Conservation (phyloP, 2,329 filamentous ascomycete species). For the Arthrobotrys sinensis region DNA sequence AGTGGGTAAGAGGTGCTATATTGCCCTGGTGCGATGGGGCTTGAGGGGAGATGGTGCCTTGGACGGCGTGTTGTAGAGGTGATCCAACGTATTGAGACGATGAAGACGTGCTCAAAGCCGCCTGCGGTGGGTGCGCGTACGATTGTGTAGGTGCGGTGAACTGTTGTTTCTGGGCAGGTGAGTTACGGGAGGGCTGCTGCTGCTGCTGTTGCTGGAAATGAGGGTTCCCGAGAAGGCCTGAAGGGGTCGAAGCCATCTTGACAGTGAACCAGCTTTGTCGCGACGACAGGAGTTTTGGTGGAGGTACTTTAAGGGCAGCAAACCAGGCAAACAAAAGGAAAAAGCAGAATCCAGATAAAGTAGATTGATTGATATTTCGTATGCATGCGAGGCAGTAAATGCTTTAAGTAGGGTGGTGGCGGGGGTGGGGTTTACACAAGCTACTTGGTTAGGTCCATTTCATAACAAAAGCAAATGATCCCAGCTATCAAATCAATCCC, state of each 20-base stretch:
- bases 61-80: conserved; percentile 32
- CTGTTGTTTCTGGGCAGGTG: conserved; percentile 72
- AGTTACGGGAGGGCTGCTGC: conserved; percentile 16
- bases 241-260: conserved; percentile 43
- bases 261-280: not conserved
- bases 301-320: no score
- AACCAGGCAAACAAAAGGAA: not conserved
- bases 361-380: not conserved
- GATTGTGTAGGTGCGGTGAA: conserved; percentile 81
- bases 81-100: conserved; percentile 70
- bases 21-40: conserved; percentile 54
- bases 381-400: no score
- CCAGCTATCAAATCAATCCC: no score
- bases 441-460: no score
- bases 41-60: conserved; percentile 18
- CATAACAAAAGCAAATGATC: no score
- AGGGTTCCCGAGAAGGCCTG: conserved; percentile 29
- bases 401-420: no score
- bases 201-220: conserved; percentile 42
- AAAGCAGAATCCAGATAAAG: not conserved
- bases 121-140: conserved; percentile 76
- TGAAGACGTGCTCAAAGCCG: conserved; percentile 71
- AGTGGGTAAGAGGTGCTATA: conserved; percentile 73
- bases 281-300: not conserved
- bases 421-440: no score